Conservation (phyloP, 2,329 filamentous ascomycete genomes). For the Zasmidium cellare region DNA sequence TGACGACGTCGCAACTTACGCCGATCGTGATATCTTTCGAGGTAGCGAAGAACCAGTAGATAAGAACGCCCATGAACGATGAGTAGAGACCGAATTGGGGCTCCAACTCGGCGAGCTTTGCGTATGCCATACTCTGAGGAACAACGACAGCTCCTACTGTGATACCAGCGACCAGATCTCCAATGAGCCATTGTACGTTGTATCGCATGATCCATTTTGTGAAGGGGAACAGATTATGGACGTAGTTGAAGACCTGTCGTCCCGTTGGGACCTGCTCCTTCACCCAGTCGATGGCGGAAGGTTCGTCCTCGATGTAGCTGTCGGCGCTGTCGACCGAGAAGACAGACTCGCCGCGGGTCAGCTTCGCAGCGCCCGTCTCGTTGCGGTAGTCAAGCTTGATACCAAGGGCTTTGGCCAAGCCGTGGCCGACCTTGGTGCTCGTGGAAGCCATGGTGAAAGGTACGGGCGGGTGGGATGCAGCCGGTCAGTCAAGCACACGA, state of each 20-base stretch:
- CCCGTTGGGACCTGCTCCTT: constrained; percentile 61
- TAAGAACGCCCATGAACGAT: constrained; percentile 89
- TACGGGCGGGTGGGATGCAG: neutral
- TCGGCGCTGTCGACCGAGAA: constrained; percentile 73
- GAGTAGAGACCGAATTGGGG: constrained; percentile 88
- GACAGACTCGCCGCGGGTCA: constrained; percentile 76
- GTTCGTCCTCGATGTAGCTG: constrained; percentile 80
- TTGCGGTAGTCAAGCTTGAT: constrained; percentile 77
- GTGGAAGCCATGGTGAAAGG: constrained; percentile 32
- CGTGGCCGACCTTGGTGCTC: constrained; percentile 64
- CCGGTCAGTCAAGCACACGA: neutral
- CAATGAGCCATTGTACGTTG: constrained; percentile 83
- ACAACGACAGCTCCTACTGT: constrained; percentile 80
- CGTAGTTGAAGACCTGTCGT: constrained; percentile 56
- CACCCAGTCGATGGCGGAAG: constrained; percentile 73
- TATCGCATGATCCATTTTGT: constrained; percentile 85
- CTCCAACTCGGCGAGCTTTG: constrained; percentile 74
- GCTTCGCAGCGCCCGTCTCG: constrained; percentile 51
- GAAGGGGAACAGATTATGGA: constrained; percentile 79
- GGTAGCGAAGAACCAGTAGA: constrained; percentile 98
- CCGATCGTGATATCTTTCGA: constrained; percentile 99
- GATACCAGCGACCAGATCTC: constrained; percentile 84
- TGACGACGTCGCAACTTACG: constrained; percentile 51
- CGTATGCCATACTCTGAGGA: constrained; percentile 97
- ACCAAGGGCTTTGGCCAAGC: constrained; percentile 74